phyloP scores from a whole-genome alignment of 495 filamentous ascomycete genomes.

The Hypoxylon fragiforme region DNA sequence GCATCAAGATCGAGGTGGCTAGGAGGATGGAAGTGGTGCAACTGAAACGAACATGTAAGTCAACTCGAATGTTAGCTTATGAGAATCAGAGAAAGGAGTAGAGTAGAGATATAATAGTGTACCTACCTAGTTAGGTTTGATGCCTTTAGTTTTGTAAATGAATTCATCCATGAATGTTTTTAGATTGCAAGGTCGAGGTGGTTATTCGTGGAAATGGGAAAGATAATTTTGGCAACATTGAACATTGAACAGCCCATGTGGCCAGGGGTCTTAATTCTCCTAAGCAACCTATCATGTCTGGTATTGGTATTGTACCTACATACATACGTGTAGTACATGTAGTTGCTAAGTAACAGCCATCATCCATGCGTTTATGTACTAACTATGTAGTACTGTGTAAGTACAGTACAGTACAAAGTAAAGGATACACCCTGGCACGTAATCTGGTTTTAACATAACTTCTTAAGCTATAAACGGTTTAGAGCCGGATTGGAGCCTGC shows the following conservation, averaged over 20 bases:
- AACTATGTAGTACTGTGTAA: neutral
- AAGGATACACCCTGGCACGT: too few species aligned
- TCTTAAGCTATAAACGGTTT: too few species aligned
- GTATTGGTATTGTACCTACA: too few species aligned
- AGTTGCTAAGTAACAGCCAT: neutral
- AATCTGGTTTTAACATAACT: too few species aligned
- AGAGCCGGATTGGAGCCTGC: too few species aligned
- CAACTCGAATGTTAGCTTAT: neutral
- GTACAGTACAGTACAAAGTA: too few species aligned
- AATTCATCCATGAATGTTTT: too few species aligned
- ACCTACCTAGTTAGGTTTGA: too few species aligned
- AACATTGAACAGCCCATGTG: neutral
- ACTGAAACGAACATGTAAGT: conserved; percentile 6
- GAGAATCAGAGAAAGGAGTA: neutral
- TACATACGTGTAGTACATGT: conserved; percentile 1
- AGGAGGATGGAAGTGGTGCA: neutral
- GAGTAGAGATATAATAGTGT: neutral
- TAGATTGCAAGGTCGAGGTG: neutral
- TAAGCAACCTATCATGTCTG: neutral
- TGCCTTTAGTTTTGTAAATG: too few species aligned
- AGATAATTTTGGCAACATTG: conserved; percentile 22
- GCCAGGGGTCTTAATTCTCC: neutral
- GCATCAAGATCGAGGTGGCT: conserved; percentile 18
- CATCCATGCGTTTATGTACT: neutral
- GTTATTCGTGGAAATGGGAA: neutral